Percentiles rank a stretch among this genome's conserved stretches.
Conservation (phyloP, 2,329 filamentous ascomycete genomes). For the Knoxdaviesia capensis region DNA sequence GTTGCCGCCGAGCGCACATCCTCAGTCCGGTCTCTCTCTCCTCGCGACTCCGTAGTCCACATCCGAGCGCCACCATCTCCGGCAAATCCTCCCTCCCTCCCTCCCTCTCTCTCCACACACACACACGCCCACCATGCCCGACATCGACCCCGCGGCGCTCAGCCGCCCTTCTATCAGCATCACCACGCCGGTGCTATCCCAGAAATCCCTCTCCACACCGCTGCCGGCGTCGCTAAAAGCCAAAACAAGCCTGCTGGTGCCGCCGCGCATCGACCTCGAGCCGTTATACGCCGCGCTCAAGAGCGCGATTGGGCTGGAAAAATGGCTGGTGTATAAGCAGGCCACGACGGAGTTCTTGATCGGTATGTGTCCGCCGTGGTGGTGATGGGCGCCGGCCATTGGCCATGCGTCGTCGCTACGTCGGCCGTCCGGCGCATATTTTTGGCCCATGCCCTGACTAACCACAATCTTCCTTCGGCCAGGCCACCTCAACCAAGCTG, state of each 20-base stretch:
- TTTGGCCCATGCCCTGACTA: neutral
- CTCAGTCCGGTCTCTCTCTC: too few species aligned
- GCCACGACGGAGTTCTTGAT: constrained; percentile 40
- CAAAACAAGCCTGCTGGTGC: constrained; percentile 42
- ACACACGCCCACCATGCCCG: constrained; percentile 37
- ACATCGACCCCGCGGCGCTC: constrained; percentile 50
- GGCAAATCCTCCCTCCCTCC: too few species aligned
- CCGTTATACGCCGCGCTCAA: constrained; percentile 43
- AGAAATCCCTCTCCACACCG: constrained; percentile 35
- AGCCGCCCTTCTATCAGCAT: constrained; percentile 26
- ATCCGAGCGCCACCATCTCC: too few species aligned
- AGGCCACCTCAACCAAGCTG: constrained; percentile 44
- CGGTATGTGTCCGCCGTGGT: too few species aligned
- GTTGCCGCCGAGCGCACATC: too few species aligned
- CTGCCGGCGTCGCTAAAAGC: constrained; percentile 27
- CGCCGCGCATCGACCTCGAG: constrained; percentile 46
- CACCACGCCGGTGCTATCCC: constrained; percentile 32
- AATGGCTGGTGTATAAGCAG: constrained; percentile 46
- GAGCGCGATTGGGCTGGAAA: constrained; percentile 33
- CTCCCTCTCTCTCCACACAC: too few species aligned
- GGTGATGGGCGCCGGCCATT: neutral
- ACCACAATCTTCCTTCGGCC: constrained; percentile 4
- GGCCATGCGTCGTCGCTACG: neutral
- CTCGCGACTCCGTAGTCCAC: too few species aligned
- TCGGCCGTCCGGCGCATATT: too few species aligned